Base-by-base conservation (phyloP, 192 early-diverging fungal genomes). In the Linnemannia zychae region DNA sequence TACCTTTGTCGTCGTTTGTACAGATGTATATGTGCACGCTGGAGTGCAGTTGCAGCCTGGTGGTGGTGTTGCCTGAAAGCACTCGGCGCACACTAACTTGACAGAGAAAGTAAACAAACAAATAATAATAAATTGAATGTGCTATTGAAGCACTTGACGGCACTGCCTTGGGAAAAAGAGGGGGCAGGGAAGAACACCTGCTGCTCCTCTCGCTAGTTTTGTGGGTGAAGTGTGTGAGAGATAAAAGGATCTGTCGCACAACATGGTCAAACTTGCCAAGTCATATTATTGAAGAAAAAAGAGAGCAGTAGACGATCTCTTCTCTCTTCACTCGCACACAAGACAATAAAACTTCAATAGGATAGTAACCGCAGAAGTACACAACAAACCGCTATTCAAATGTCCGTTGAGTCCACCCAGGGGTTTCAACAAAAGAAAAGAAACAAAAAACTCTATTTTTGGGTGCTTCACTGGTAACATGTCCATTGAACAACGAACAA, bases 371-470 rank as follows among this genome's bases (percentile, higher is more conserved):
- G 24, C 2, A 24, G 57, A 63, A 44, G 40, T 44, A 3, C 4
- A 11, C 28, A 63, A 0, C 57, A 63, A n/a, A n/a, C 52, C n/a
- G n/a, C 52, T 44, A 3, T 44, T 9, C 40, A 53, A 18, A 53
- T 53, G 22, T 57, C 53, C 53, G 53, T 57, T 57, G 53, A n/a
- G 53, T 24, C 2, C 57, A 28, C 57, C 57, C 57, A 63, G 57
- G 57, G 57, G 28, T 31, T 50, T 63, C 11, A 63, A 60, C 13
- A 3, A 7, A 9, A 63, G 15, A 28, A 31, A 7, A 31, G 57
- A 63, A 63, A 63, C n/a, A 12, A 53, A 28, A 63, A 63, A 63
- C 57, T 63, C 57, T 63, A 63, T 63, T 63, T 63, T 63, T 63
- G 57, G 52, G 24, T n/a, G 57, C 52, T 60, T 24, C 24, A 60